Base-by-base conservation (phyloP, 306 rosid species). In the Cotoneaster glaucophyllus region DNA sequence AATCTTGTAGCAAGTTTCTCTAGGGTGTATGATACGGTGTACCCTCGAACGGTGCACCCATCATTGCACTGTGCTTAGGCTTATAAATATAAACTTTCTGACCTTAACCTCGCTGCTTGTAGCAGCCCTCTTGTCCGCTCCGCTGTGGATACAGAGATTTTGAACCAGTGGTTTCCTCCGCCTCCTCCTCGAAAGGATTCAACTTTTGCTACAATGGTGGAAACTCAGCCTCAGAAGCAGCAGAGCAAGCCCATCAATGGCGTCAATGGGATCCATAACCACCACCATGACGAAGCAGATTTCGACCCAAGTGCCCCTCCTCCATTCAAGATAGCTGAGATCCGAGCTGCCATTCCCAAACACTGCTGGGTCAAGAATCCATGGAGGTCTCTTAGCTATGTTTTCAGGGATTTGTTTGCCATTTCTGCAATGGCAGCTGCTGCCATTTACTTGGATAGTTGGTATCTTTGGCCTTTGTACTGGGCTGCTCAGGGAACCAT, bases 221-320 rank as follows among this genome's bases (percentile, higher is more conserved):
- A 57, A 70, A 44, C 48, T 31, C 54, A 8, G 28, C 22, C 24
- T n/a, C 62, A 10, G 14, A n/a, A 9, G 26, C 62, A 15, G 66
- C 62, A 15, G 66, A 70, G 28, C 26, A 57, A 58, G 54, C 45
- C 19, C 53, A 32, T 24, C 14, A 39, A 52, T 18, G 75, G 45
- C 2, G 59, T 44, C 9, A 26, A 67, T 76, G 82, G 77, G 63
- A 25, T 73, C 61, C 29, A 61, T 13, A 26, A 58, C 39, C 69
- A 21, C 69, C 29, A 14, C 28, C 22, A 24, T 11, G 67, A 67
- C 2, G 70, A 67, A 25, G 64, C 17, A 19, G 63, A 59, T 85
- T 95, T 95, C 65, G 97, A 95, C 83, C 96, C 97, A 28, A 83
- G 92, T 74, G 93, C 91, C 52, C 96, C 96, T 48, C 99, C 99